Conservation (phyloP, 1,139 yeast species). For the Diutina ranongensis region DNA sequence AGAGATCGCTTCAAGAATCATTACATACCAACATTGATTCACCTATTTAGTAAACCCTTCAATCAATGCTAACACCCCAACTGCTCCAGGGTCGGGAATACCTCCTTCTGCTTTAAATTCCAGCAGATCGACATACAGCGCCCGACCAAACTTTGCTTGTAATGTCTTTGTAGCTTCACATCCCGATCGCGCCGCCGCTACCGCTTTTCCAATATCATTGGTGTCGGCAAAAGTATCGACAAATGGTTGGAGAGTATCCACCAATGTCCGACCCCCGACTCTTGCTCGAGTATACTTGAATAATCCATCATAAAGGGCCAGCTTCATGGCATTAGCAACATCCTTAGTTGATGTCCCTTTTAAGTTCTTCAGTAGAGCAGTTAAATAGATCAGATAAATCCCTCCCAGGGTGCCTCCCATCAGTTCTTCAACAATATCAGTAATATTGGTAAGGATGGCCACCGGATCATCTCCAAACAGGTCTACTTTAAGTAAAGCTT, state of each 20-base stretch:
- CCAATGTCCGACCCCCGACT: constrained; percentile 78
- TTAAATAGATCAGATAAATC: constrained; percentile 69
- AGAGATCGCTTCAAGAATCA: background rate
- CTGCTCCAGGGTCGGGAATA: constrained; percentile 92
- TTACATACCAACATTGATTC: background rate
- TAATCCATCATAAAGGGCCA: constrained; percentile 43
- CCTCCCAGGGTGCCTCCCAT: constrained; percentile 99
- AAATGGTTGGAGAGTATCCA: constrained; percentile 84
- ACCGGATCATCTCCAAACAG: constrained; percentile 23
- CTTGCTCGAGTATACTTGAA: constrained; percentile 82
- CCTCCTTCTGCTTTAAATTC: constrained; percentile 43
- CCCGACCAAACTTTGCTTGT: constrained; percentile 86
- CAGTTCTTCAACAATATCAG: constrained; percentile 63
- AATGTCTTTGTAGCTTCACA: constrained; percentile 64
- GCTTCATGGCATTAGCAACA: constrained; percentile 20
- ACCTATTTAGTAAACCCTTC: background rate
- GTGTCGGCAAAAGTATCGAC: constrained; percentile 46
- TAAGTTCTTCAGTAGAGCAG: constrained; percentile 40
- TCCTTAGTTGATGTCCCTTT: constrained; percentile 22
- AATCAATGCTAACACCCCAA: constrained; percentile 53
- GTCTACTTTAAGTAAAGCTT: constrained; percentile 50
- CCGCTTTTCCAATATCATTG: constrained; percentile 46
- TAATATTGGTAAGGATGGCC: constrained; percentile 39
- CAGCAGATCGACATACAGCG: constrained; percentile 70
- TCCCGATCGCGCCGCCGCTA: constrained; percentile 59